Base-by-base conservation (phyloP, 805 yeast species). In the Saccharomycopsis sp. region DNA sequence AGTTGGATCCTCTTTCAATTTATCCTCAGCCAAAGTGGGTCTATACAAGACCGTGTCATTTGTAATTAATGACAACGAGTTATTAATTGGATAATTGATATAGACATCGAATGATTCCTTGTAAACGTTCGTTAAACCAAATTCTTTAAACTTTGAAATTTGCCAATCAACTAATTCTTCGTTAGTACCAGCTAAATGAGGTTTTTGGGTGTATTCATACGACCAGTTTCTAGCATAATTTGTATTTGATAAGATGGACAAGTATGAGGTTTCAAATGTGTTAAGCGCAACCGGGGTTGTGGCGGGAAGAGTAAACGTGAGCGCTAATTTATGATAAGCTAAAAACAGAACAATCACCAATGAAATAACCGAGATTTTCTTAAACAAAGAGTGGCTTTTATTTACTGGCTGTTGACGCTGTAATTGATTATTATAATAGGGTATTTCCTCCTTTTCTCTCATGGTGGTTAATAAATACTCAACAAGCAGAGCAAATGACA, bases 51-150 rank as follows among this genome's bases (percentile, higher is more conserved):
- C 58, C 0, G 55, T 40, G 20, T 53, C 60, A 3, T 54, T 29
- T 21, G 16, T 13, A 16, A 41, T 4, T 22, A 84, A 58, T 13
- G 62, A 62, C 45, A 83, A 66, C 2, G 73, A 59, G 56, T 74
- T 75, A 37, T 71, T 75, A 1, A 69, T 59, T 2, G 90, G 93
- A 53, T 75, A 75, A 55, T 81, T 78, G 47, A 82, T 62, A 52
- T 71, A 79, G n/a, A 78, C 71, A 44, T 81, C 75, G 54, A 75
- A 81, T 5, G 74, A 61, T 51, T 76, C 85, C 41, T 79, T 64
- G 22, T 60, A 62, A 4, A 79, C 59, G 5, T 57, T 50, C 27
- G 66, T 60, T 46, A 81, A 61, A 1, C 90, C 90, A 54, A 66
- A 81, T 51, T 77, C 80, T 40, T 65, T 68, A 53, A 79, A 77